These are phyloP conservation scores for Phanerochaete carnosa DNA, from an alignment of 768 basidiomycete genomes.

Conservation along the genomic window DNA sequence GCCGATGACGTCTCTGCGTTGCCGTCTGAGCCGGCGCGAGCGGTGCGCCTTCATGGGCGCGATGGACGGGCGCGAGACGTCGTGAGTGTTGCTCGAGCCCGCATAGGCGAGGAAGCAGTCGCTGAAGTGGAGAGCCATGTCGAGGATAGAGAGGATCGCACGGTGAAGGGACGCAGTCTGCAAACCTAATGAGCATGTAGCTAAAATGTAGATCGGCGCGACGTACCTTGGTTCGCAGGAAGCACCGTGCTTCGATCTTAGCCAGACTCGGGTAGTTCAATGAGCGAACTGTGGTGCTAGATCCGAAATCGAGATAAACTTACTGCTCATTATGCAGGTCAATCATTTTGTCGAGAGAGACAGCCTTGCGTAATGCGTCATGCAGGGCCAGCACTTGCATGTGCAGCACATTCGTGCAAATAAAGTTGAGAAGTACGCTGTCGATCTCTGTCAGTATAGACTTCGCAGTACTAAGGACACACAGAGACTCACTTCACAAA, in stretches of 20 bases:
- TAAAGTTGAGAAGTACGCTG: slow-evolving; percentile 65
- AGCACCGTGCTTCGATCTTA: slow-evolving; percentile 56
- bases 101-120: slow-evolving; percentile 58
- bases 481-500: slow-evolving; percentile 68
- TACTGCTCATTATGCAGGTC: slow-evolving; percentile 66
- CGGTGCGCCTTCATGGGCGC: slow-evolving; percentile 55
- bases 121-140: slow-evolving; percentile 71
- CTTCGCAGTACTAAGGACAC: background rate
- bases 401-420: slow-evolving; percentile 75
- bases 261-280: slow-evolving; percentile 42
- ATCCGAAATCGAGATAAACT: slow-evolving; percentile 25
- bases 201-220: background rate
- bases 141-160: slow-evolving; percentile 65
- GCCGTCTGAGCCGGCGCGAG: slow-evolving; percentile 54
- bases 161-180: slow-evolving; percentile 65
- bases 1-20: slow-evolving; percentile 56
- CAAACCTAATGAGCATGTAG: background rate
- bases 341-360: slow-evolving; percentile 77
- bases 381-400: slow-evolving; percentile 60
- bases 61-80: slow-evolving; percentile 45
- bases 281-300: background rate
- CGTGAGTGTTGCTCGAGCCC: slow-evolving; percentile 55
- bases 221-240: slow-evolving; percentile 59
- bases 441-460: background rate
- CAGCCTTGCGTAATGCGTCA: slow-evolving; percentile 44